Evolutionary conservation across 2,329 filamentous ascomycete species (phyloP).

Genomic region (Knufia petricola): DNA sequence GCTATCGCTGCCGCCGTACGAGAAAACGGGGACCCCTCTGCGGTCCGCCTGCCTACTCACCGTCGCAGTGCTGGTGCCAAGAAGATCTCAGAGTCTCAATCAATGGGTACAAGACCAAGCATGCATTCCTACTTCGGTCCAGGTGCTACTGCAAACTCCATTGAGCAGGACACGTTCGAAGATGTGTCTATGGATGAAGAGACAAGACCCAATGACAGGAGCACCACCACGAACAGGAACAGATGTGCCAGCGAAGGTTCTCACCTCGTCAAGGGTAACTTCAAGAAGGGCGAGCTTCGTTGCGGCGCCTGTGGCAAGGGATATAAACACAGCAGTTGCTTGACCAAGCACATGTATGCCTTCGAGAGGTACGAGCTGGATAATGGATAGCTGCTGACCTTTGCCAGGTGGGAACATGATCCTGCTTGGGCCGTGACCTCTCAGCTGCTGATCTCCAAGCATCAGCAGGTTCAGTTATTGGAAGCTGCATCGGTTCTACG

Average conservation of each 20-base stretch:
- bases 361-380: slow-evolving; percentile 12
- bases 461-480: slow-evolving; percentile 95
- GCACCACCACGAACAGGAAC: slow-evolving; percentile 45
- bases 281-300: slow-evolving; percentile 77
- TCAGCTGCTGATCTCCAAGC: slow-evolving; percentile 96
- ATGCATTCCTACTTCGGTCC: slow-evolving; percentile 35
- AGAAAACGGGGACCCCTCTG: slow-evolving; percentile 53
- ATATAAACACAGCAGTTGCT: slow-evolving; percentile 99
- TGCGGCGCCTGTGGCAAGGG: slow-evolving; percentile 98
- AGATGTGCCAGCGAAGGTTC: slow-evolving; percentile 76
- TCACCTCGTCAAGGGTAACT: slow-evolving; percentile 67
- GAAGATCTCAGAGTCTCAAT: slow-evolving; percentile 25
- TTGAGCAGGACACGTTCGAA: slow-evolving; percentile 31
- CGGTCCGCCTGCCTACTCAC: slow-evolving; percentile 40
- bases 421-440: slow-evolving; percentile 96
- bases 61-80: slow-evolving; percentile 64
- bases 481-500: slow-evolving; percentile 95
- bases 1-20: slow-evolving; percentile 60
- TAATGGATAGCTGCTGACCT: slow-evolving; percentile 25
- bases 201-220: slow-evolving; percentile 35
- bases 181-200: slow-evolving; percentile 33
- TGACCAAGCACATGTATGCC: slow-evolving; percentile 99
- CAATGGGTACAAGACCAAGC: slow-evolving; percentile 32
- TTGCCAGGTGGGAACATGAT: slow-evolving; percentile 91
- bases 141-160: slow-evolving; percentile 17